These are phyloP conservation scores for Dipodascopsis uninucleata DNA, from an alignment of 805 yeast species.

Conservation along the genomic window DNA sequence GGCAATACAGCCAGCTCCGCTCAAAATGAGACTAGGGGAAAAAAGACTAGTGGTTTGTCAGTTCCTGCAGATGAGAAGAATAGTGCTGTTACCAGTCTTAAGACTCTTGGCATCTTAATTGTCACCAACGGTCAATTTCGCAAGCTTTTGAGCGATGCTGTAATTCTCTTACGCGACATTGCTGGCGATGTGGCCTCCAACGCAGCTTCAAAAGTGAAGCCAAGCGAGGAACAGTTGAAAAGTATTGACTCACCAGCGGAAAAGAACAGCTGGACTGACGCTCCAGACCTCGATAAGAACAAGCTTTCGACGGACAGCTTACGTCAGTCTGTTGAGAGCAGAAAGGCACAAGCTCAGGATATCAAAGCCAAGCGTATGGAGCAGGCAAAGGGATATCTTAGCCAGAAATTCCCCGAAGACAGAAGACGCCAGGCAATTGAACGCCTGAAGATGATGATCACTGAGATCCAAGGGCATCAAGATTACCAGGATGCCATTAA, in stretches of 20 bases:
- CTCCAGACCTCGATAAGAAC: constrained; percentile 11
- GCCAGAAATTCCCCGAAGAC: constrained; percentile 20
- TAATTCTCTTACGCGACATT: constrained; percentile 20
- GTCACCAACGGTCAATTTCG: constrained; percentile 28
- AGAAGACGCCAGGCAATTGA: constrained; percentile 16
- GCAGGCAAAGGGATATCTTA: constrained; percentile 9
- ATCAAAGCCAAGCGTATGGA: neutral
- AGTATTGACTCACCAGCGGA: constrained; percentile 21
- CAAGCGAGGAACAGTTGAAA: constrained; percentile 16
- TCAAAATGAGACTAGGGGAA: neutral
- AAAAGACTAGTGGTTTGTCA: neutral
- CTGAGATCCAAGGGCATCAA: constrained; percentile 24
- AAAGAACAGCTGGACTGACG: constrained; percentile 16
- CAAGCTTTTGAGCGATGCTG: constrained; percentile 19
- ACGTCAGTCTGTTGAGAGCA: constrained; percentile 5
- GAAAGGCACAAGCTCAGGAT: constrained; percentile 1
- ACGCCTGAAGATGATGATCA: constrained; percentile 21
- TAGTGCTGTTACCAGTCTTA: constrained; percentile 12
- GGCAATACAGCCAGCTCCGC: neutral
- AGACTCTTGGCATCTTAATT: constrained; percentile 19
- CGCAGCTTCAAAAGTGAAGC: constrained; percentile 12
- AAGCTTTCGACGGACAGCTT: neutral
- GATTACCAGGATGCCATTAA: constrained; percentile 26
- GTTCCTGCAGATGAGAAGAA: constrained; percentile 5
- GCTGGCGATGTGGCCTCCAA: constrained; percentile 15